These are phyloP conservation scores for Thuja plicata DNA, from an alignment of 83 land plant genomes.

Conservation along the genomic window DNA sequence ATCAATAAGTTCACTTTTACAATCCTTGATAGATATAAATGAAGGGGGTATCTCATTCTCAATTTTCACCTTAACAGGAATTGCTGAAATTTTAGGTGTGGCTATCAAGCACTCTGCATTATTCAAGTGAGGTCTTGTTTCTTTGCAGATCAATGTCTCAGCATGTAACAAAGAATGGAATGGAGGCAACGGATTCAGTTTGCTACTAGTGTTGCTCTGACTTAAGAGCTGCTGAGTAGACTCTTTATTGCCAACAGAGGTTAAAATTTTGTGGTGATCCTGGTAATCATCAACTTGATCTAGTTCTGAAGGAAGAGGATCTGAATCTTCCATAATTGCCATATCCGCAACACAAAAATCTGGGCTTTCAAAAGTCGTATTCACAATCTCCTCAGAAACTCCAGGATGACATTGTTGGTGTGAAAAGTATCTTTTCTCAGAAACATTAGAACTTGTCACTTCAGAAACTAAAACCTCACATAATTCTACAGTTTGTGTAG, in stretches of 20 bases:
- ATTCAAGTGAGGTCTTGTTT: not conserved
- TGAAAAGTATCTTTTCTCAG: not conserved
- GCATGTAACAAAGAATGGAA: not conserved
- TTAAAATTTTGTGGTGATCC: not conserved
- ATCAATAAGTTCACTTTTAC: not conserved
- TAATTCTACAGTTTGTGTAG: not conserved
- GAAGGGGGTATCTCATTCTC: not conserved
- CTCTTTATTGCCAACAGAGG: not conserved
- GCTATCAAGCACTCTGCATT: not conserved
- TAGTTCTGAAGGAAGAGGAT: not conserved
- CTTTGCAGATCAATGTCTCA: not conserved
- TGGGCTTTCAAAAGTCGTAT: slow-evolving; percentile 3
- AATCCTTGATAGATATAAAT: not conserved
- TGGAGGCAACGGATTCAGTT: not conserved
- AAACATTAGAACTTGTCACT: not conserved
- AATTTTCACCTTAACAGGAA: slow-evolving; percentile 1
- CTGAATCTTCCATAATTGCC: slow-evolving; percentile 4
- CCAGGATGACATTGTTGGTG: not conserved
- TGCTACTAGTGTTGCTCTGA: not conserved
- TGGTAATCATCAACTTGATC: not conserved
- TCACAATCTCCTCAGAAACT: slow-evolving; percentile 10
- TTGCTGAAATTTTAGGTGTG: not conserved
- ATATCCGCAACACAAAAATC: not conserved
- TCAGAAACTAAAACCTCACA: not conserved
- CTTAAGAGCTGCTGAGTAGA: not conserved